Evolutionary conservation across 1,284 basidiomycete genomes (phyloP).

Genomic region (Polyporus tsugae): DNA sequence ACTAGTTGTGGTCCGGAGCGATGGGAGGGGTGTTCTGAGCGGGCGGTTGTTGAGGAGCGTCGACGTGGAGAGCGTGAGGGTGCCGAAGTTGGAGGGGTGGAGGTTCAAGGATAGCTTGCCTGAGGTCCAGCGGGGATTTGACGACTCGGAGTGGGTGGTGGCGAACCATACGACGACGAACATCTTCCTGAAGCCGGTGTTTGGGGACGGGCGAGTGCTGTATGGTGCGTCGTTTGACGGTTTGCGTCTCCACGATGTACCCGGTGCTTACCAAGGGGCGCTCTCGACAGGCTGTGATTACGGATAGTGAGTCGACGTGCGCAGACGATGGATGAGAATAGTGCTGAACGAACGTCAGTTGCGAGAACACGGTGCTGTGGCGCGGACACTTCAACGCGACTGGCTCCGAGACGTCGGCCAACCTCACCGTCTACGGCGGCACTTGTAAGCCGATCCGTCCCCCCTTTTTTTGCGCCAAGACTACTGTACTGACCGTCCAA

Average conservation of each 20-base stretch:
- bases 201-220: slow-evolving; percentile 76
- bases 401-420: slow-evolving; percentile 65
- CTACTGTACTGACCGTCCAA: neutral
- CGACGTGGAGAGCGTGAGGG: slow-evolving; percentile 30
- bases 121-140: slow-evolving; percentile 63
- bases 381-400: slow-evolving; percentile 78
- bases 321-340: neutral
- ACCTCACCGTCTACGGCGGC: slow-evolving; percentile 82
- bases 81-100: slow-evolving; percentile 64
- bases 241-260: neutral
- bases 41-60: slow-evolving; percentile 37
- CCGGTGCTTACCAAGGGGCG: slow-evolving; percentile 45
- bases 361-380: slow-evolving; percentile 83
- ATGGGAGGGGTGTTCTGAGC: slow-evolving; percentile 32
- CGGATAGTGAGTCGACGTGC: slow-evolving; percentile 65
- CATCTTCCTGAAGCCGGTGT: slow-evolving; percentile 69
- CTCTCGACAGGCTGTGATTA: slow-evolving; percentile 71
- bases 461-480: no score
- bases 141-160: slow-evolving; percentile 67
- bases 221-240: slow-evolving; percentile 52
- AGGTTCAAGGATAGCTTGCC: slow-evolving; percentile 77
- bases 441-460: slow-evolving; percentile 55
- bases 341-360: slow-evolving; percentile 50
- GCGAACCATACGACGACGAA: slow-evolving; percentile 78
- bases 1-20: slow-evolving; percentile 47